These are phyloP conservation scores for Exophiala aquamarina DNA, from an alignment of 2,329 filamentous ascomycete genomes.

Conservation along the genomic window DNA sequence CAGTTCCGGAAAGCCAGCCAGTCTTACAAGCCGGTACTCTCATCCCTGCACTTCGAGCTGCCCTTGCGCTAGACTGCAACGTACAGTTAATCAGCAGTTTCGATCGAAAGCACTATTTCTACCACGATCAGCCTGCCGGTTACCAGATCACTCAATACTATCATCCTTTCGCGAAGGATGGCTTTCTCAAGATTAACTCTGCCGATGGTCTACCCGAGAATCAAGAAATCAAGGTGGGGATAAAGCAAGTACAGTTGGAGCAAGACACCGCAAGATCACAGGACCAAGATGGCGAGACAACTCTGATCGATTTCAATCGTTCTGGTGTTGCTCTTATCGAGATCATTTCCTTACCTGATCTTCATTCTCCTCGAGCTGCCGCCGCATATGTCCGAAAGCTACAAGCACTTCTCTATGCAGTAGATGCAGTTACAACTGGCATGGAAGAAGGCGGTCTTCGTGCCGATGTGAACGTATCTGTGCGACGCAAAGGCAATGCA, in stretches of 20 bases:
- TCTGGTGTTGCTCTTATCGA: constrained; percentile 89
- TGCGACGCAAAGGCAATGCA: constrained; percentile 60
- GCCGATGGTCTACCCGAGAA: constrained; percentile 77
- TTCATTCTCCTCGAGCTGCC: constrained; percentile 83
- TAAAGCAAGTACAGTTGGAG: constrained; percentile 95
- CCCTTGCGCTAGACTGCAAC: constrained; percentile 76
- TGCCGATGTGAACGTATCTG: constrained; percentile 93
- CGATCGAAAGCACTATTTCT: constrained; percentile 98
- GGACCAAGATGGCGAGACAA: constrained; percentile 68
- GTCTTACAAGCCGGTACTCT: constrained; percentile 79
- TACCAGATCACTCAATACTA: constrained; percentile 99
- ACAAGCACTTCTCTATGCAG: constrained; percentile 73
- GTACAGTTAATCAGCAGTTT: constrained; percentile 78
- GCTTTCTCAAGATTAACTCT: constrained; percentile 68
- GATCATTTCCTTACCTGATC: constrained; percentile 87
- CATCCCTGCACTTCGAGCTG: constrained; percentile 86
- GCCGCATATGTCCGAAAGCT: constrained; percentile 87
- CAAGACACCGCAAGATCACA: constrained; percentile 97
- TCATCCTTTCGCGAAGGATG: constrained; percentile 66
- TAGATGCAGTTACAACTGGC: constrained; percentile 82
- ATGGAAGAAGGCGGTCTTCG: constrained; percentile 92
- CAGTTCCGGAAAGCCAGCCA: constrained; percentile 86
- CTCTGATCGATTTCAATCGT: constrained; percentile 90
- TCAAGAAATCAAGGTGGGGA: constrained; percentile 69
- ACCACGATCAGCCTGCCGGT: constrained; percentile 93